These are phyloP conservation scores for Populus nigra DNA, from an alignment of 345 rosid species.

Conservation along the genomic window DNA sequence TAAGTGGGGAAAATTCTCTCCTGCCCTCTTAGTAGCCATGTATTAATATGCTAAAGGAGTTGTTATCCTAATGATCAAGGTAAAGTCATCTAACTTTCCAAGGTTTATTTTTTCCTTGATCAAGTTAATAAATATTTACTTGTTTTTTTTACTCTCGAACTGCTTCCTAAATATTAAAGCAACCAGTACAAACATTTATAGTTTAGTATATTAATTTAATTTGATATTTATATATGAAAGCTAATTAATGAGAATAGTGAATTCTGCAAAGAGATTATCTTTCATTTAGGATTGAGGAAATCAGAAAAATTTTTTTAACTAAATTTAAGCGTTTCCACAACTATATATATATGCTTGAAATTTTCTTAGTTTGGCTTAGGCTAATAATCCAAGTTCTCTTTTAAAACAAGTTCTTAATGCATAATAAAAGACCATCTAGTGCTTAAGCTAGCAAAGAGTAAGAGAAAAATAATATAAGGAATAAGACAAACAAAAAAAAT, in stretches of 20 bases:
- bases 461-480: too few relatives aligned
- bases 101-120: constrained; percentile 40
- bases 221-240: too few relatives aligned
- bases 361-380: too few relatives aligned
- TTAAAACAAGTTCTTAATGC: too few relatives aligned
- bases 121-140: constrained; percentile 41
- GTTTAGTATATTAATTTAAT: background rate
- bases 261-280: background rate
- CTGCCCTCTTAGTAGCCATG: constrained; percentile 84
- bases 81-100: constrained; percentile 55
- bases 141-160: constrained; percentile 27
- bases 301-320: too few relatives aligned
- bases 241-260: background rate
- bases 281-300: too few relatives aligned
- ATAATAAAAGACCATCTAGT: too few relatives aligned
- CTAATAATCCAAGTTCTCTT: too few relatives aligned
- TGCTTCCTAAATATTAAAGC: constrained; percentile 41
- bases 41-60: constrained; percentile 88
- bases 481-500: too few relatives aligned
- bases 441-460: too few relatives aligned
- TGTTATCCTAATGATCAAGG: constrained; percentile 54
- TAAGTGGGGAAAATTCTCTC: constrained; percentile 72
- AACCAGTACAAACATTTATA: constrained; percentile 29
- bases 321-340: too few relatives aligned
- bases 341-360: too few relatives aligned